These are phyloP conservation scores for Amanita brunnescens DNA, from an alignment of 768 basidiomycete genomes.

Conservation along the genomic window DNA sequence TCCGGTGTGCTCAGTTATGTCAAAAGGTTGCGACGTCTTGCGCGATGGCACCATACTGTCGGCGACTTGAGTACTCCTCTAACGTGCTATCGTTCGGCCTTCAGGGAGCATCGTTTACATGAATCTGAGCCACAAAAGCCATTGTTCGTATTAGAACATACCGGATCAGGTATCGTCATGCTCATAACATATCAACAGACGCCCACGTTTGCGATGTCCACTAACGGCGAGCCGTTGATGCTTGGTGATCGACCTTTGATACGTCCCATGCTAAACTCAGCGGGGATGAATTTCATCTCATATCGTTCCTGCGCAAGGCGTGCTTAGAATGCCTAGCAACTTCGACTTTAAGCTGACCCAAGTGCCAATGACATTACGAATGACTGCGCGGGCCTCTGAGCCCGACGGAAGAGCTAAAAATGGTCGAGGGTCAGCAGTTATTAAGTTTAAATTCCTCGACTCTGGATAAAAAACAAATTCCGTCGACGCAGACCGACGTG, in stretches of 20 bases:
- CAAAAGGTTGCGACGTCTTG: too few relatives aligned
- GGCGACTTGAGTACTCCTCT: not conserved
- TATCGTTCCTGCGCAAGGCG: too few relatives aligned
- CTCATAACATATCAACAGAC: not conserved
- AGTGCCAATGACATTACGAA: too few relatives aligned
- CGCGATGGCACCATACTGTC: not conserved
- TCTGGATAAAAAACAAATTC: too few relatives aligned
- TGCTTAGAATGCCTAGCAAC: too few relatives aligned
- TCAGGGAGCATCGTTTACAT: not conserved
- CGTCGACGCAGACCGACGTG: too few relatives aligned
- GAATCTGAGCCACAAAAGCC: not conserved
- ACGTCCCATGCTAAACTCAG: not conserved
- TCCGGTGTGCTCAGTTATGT: too few relatives aligned
- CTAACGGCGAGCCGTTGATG: not conserved
- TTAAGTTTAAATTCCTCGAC: too few relatives aligned
- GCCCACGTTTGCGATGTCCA: not conserved
- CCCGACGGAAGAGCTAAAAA: too few relatives aligned
- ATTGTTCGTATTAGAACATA: not conserved
- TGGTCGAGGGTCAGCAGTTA: too few relatives aligned
- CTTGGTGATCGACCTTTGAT: not conserved
- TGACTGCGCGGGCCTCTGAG: too few relatives aligned
- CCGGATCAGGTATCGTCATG: not conserved
- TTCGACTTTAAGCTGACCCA: too few relatives aligned
- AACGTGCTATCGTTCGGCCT: not conserved
- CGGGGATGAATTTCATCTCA: not conserved